Evolutionary conservation across 2,329 filamentous ascomycete species (phyloP), one percentile per base, ranked within the genome.

Genomic region (Paraphaeosphaeria minitans): DNA sequence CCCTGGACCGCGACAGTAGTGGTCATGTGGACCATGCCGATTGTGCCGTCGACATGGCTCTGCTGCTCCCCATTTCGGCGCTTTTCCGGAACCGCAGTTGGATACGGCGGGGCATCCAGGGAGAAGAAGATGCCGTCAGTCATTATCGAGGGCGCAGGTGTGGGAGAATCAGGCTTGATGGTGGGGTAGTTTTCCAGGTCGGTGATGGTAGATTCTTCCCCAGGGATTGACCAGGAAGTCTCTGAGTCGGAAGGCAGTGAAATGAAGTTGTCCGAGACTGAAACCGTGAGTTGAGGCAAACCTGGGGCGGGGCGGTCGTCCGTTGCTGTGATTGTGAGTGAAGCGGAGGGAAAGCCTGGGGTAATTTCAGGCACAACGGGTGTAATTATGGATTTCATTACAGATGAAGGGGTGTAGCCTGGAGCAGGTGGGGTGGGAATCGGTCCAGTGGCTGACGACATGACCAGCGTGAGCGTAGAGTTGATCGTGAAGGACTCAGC

Each of bases 41-140:
- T 39, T 16, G 46, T 49, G 27, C 27, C 27, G 46, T 29, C 27
- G 27, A 50, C 19, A 4, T n/a, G 35, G 47, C 14, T 14, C 12
- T 29, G 9, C 5, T 51, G 35, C 16, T 51, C 21, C 6, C 4
- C 14, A 16, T 33, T 12, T 1, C 27, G 12, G 27, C 48, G 48
- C 21, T 19, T 21, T 21, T 7, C 21, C 3, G 33, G 27, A 12
- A 7, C 13, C 35, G 21, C 48, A 51, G 33, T 51, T 9, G 48
- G 21, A 19, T 51, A n/a, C 9, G 33, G 14, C 14, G 48, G n/a
- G 19, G 14, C 1, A 22, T 22, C 24, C 10, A 33, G 41, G 13
- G 48, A 39, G 33, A 51, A 51, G 22, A 27, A 41, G 12, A 21
- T 51, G 24, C 48, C 48, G 21, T 51, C 48, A 5, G 48, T 51